Base-by-base conservation (phyloP, 495 filamentous ascomycete species). In the Xylaria flabelliformis region DNA sequence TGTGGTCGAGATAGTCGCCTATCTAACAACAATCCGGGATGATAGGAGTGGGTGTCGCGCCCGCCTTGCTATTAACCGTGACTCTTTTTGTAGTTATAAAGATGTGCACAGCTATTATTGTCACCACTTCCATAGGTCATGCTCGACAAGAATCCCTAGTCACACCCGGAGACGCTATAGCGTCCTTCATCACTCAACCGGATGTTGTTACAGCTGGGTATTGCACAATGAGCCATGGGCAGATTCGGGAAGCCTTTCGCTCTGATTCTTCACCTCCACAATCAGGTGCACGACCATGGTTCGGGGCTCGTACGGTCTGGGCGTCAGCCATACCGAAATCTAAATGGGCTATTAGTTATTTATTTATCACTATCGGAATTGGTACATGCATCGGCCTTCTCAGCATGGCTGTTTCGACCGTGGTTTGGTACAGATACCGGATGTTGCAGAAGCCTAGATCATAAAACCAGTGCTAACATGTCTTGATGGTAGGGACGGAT, bases 101-200 rank as follows among this genome's bases (percentile, higher is more conserved):
- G 26, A 55, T 21, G 15, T 26, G 10, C 24, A 13, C 51, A 3
- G 51, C 51, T 29, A 55, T 55, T 13, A 12, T 55, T 10, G 51
- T 55, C 24, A 29, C 51, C 5, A 12, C 51, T 26, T 55, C 24
- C 24, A 26, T 55, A 4, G 24, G 21, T 17, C 15, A 29, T 55
- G 24, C 51, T 13, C 21, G 51, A 29, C n/a, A 55, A 29, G 13
- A 17, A 53, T 80, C 82, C 0, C 73, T 90, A 1, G 75, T 87
- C 0, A 89, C 84, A 0, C 55, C 88, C 1, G 88, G 88, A 8
- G 87, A 90, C 76, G 85, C 85, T 9, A 74, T 90, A 12, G 73
- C 77, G 5, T 84, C 81, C 0, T 89, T 88, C 69, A 74, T 90
- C 8, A 72, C 79, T 0, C 72, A 51, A 0, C 83, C 83, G 0